These are phyloP conservation scores for Penicillium turbatum DNA, from an alignment of 495 filamentous ascomycete genomes.

Conservation along the genomic window DNA sequence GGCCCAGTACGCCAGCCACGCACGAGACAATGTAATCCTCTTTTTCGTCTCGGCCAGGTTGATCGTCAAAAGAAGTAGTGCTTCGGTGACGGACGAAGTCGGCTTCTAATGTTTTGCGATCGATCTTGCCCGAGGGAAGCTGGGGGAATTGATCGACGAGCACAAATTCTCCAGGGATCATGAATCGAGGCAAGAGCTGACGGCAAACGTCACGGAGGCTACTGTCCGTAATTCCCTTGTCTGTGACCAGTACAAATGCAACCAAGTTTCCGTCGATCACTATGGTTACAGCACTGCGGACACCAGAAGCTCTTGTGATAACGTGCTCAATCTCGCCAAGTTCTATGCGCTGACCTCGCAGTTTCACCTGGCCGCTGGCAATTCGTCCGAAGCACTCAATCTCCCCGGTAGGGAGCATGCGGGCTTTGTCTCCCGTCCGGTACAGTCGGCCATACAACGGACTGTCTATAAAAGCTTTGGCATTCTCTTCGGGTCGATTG, in stretches of 20 bases:
- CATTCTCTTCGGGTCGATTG: conserved; percentile 68
- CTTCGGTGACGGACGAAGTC: conserved; percentile 43
- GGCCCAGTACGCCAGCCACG: conserved; percentile 45
- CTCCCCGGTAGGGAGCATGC: conserved; percentile 57
- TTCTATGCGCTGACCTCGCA: conserved; percentile 77
- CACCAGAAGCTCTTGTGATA: conserved; percentile 49
- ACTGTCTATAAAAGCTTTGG: conserved; percentile 58
- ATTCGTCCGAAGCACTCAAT: conserved; percentile 83
- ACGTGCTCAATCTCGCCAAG: conserved; percentile 78
- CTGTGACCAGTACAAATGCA: conserved; percentile 57
- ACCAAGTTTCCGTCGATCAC: conserved; percentile 59
- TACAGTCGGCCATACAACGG: conserved; percentile 58
- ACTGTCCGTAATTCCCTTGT: conserved; percentile 22
- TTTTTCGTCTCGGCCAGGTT: conserved; percentile 24
- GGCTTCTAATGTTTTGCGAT: conserved; percentile 58
- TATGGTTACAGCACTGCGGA: conserved; percentile 52
- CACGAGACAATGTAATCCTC: conserved; percentile 47
- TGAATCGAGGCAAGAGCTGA: conserved; percentile 69
- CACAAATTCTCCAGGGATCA: conserved; percentile 70
- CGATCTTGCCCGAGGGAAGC: conserved; percentile 73
- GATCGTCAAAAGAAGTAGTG: conserved; percentile 26
- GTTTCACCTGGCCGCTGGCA: conserved; percentile 70
- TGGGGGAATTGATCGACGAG: conserved; percentile 58
- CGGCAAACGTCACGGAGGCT: conserved; percentile 55
- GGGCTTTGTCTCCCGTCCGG: conserved; percentile 78